Percentiles rank a stretch among this genome's conserved stretches.
Evolutionary conservation across 2,329 filamentous ascomycete genomes (phyloP).

Genomic region (Septoria petroselini): DNA sequence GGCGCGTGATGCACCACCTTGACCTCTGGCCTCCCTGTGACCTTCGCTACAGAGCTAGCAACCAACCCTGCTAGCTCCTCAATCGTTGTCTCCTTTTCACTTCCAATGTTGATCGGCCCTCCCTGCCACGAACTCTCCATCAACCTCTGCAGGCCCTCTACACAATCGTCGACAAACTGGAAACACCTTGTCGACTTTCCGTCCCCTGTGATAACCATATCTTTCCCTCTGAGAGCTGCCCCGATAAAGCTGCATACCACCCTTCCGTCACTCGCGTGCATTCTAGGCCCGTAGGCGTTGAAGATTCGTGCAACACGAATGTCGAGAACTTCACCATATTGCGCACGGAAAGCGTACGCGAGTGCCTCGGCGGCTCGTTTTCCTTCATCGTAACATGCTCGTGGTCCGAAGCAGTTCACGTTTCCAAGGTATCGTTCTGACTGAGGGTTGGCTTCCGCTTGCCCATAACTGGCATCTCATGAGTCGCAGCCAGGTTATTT

Average conservation of each 20-base stretch:
- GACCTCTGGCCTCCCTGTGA: background rate
- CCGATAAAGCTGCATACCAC: slow-evolving; percentile 1
- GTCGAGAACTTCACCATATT: background rate
- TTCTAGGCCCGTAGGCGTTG: slow-evolving; percentile 1
- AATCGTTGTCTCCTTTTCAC: slow-evolving; percentile 2
- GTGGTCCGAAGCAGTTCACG: slow-evolving; percentile 15
- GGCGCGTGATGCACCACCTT: background rate
- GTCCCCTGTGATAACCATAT: background rate
- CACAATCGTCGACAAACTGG: slow-evolving; percentile 1
- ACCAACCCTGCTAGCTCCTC: background rate
- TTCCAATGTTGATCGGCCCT: background rate
- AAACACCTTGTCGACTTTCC: background rate
- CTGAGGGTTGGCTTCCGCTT: slow-evolving; percentile 6
- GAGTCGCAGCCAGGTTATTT: too few species aligned
- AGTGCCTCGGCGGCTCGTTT: slow-evolving; percentile 17
- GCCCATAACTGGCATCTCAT: background rate
- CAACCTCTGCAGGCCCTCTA: background rate
- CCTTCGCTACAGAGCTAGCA: background rate
- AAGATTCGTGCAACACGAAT: background rate
- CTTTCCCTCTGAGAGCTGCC: background rate
- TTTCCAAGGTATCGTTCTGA: slow-evolving; percentile 15
- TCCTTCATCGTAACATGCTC: slow-evolving; percentile 19
- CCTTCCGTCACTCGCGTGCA: background rate
- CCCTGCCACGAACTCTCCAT: slow-evolving; percentile 1
- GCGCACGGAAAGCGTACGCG: slow-evolving; percentile 12